These are phyloP conservation scores for Hypoxylon fragiforme DNA, from an alignment of 495 filamentous ascomycete species.

Conservation along the genomic window DNA sequence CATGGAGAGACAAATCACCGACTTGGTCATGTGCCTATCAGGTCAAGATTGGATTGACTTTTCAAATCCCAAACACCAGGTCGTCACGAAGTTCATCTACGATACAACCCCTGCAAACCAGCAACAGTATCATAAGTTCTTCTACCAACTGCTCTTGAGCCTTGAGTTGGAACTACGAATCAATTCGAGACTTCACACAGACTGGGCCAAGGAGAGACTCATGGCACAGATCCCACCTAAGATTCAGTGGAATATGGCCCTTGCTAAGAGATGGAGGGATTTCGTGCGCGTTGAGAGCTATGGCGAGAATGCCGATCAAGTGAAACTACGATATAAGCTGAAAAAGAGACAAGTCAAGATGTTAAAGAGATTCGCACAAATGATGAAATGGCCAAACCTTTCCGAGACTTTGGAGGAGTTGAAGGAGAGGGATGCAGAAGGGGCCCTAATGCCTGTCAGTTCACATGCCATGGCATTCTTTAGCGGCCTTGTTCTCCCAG, in stretches of 20 bases:
- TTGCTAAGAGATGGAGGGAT: conserved; percentile 69
- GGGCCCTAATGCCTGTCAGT: conserved; percentile 60
- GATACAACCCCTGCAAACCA: conserved; percentile 43
- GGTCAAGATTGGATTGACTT: conserved; percentile 70
- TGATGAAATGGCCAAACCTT: conserved; percentile 75
- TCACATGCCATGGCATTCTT: conserved; percentile 74
- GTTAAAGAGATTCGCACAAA: conserved; percentile 65
- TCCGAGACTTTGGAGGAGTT: conserved; percentile 60
- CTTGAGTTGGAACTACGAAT: conserved; percentile 68
- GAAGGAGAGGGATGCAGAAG: conserved; percentile 57
- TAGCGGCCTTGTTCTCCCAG: conserved; percentile 68
- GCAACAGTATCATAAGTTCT: conserved; percentile 61
- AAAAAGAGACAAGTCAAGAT: conserved; percentile 62
- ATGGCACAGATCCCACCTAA: conserved; percentile 63
- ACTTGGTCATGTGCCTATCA: conserved; percentile 66
- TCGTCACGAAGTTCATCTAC: conserved; percentile 65
- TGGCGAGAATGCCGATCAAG: conserved; percentile 45
- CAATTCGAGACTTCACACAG: conserved; percentile 55
- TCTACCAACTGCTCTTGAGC: conserved; percentile 71
- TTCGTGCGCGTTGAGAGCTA: conserved; percentile 62
- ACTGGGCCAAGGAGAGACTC: conserved; percentile 58
- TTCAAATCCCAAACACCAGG: conserved; percentile 63
- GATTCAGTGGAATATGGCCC: conserved; percentile 68
- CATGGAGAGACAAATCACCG: conserved; percentile 67
- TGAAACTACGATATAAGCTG: conserved; percentile 62